Base-by-base conservation (phyloP, 768 basidiomycete species). In the Myochromella boudieri region DNA sequence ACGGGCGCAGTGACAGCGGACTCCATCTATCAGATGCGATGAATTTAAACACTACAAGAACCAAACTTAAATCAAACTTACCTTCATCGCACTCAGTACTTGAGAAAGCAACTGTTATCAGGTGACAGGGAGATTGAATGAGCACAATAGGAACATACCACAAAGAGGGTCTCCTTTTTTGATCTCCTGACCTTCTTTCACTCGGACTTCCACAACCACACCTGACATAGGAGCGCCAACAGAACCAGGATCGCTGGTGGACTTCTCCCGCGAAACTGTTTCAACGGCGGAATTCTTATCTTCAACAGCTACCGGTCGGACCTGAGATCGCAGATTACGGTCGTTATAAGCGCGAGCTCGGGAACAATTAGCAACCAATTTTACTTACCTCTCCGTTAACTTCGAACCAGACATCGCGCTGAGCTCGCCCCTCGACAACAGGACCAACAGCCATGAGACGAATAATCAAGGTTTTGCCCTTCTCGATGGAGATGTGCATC, bases 41-140 rank as follows among this genome's bases (percentile, higher is more conserved):
- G 59, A 18, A 62, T 54, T 31, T 42, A 21, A n/a, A n/a, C n/a
- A 22, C 28, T 18, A 31, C 29, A 39, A 22, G 34, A 22, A 42
- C 40, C 36, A 36, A 49, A 31, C 25, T 41, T n/a, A 15, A 50
- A 53, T 38, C 52, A 46, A 51, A 60, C 78, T 67, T 58, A 80
- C 91, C 87, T 95, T 95, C 95, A 97, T 97, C 12, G 95, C 95
- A 65, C 91, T 94, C 68, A 97, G 73, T 51, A 97, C 91, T 89
- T 58, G 25, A 57, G 37, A 52, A 48, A 39, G 49, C 51, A 56
- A 45, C 18, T 48, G 46, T 39, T 37, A 50, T 60, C 52, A 64
- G 55, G 45, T 62, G 42, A 56, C 34, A 17, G 36, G 39, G 46
- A 43, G 37, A 37, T 42, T 17, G 28, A 36, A 44, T 44, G 40